phyloP scores from a whole-genome alignment of 2,329 filamentous ascomycete genomes.

The Cordyceps farinosa region DNA sequence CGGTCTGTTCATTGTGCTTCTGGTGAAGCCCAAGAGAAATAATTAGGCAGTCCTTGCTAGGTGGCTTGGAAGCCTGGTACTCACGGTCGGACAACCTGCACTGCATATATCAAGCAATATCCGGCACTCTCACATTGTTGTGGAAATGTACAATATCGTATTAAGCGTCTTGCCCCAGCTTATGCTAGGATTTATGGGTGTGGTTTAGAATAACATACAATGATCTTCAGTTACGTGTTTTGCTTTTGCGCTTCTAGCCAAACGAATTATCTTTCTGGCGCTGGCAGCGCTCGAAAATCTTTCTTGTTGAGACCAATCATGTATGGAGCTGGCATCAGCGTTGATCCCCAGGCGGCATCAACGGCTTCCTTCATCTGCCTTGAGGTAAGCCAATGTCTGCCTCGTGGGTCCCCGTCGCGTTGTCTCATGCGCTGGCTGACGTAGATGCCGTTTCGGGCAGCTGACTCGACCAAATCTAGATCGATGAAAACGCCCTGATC shows the following conservation, averaged over 20 bases:
- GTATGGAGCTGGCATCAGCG: background rate
- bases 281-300: background rate
- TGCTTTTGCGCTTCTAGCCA: background rate
- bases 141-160: slow-evolving; percentile 14
- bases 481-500: slow-evolving; percentile 36
- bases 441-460: slow-evolving; percentile 30
- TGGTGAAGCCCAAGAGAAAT: slow-evolving; percentile 71
- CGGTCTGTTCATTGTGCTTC: slow-evolving; percentile 78
- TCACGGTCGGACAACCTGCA: background rate
- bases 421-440: slow-evolving; percentile 29
- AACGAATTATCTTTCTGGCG: background rate
- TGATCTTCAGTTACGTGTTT: background rate
- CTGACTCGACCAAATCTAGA: slow-evolving; percentile 28
- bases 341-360: slow-evolving; percentile 14
- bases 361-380: slow-evolving; percentile 13
- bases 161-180: background rate
- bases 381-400: slow-evolving; percentile 30
- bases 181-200: background rate
- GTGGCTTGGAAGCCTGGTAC: background rate
- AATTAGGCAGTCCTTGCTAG: slow-evolving; percentile 19
- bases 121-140: background rate
- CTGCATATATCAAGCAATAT: background rate
- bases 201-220: slow-evolving; percentile 9
- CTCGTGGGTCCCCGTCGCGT: slow-evolving; percentile 28
- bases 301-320: background rate